These are phyloP conservation scores for Penicillium dipodomyicola DNA, from an alignment of 495 filamentous ascomycete genomes.

Conservation along the genomic window DNA sequence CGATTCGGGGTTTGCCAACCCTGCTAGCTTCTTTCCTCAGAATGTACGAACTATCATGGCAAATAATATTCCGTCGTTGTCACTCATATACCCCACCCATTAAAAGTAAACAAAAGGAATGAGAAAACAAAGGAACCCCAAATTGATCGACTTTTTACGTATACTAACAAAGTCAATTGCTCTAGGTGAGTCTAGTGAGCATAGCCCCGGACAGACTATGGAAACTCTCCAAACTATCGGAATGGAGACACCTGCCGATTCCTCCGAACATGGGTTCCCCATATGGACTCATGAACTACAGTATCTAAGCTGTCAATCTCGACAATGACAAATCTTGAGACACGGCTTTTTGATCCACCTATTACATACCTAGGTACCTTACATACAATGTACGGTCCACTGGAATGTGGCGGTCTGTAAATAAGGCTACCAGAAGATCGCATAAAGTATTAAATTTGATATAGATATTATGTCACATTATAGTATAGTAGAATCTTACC, in stretches of 20 bases:
- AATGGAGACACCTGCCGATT: not conserved
- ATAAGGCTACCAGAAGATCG: not conserved
- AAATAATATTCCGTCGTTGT: not conserved
- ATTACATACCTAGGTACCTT: not conserved
- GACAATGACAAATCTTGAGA: conserved; percentile 29
- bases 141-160: not conserved
- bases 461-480: not conserved
- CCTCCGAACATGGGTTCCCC: conserved; percentile 17
- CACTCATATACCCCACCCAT: not conserved
- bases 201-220: not conserved
- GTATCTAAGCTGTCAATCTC: not conserved
- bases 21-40: conserved; percentile 13
- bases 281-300: conserved; percentile 5
- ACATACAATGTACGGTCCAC: not conserved
- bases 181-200: not conserved
- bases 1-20: conserved; percentile 11
- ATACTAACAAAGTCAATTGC: not conserved
- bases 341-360: conserved; percentile 11
- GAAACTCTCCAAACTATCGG: conserved; percentile 3
- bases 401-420: conserved; percentile 15
- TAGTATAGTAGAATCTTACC: not conserved
- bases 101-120: not conserved
- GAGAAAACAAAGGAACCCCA: not conserved
- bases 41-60: not conserved
- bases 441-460: not conserved